phyloP scores from a whole-genome alignment of 495 filamentous ascomycete species.

The Lasiosphaeris hirsuta region DNA sequence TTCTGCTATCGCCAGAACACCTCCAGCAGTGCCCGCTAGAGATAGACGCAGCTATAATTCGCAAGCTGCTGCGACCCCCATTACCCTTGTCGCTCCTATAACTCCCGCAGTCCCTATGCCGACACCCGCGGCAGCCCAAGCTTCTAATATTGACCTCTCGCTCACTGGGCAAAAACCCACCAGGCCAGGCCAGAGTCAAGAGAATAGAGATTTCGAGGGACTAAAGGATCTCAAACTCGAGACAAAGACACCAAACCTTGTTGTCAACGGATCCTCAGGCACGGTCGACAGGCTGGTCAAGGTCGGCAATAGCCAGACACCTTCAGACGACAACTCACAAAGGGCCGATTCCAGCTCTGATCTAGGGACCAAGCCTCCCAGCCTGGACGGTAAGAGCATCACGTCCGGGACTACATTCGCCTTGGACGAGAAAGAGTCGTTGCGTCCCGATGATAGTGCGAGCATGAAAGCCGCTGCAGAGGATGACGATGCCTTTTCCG shows the following conservation, averaged over 20 bases:
- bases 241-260: constrained; percentile 41
- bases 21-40: constrained; percentile 2
- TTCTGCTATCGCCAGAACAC: constrained; percentile 26
- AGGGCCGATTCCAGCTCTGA: constrained; percentile 65
- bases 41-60: constrained; percentile 12
- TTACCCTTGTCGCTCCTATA: constrained; percentile 15
- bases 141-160: constrained; percentile 14
- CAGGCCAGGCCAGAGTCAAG: background rate
- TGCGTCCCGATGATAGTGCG: constrained; percentile 90
- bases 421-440: constrained; percentile 90
- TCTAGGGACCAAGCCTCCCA: constrained; percentile 78
- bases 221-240: constrained; percentile 37
- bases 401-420: constrained; percentile 88
- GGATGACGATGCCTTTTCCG: constrained; percentile 79
- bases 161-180: constrained; percentile 10
- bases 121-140: background rate
- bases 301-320: constrained; percentile 37
- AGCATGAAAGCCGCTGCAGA: constrained; percentile 81
- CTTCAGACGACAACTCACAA: constrained; percentile 48
- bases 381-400: constrained; percentile 86
- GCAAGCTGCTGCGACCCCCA: background rate
- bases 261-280: constrained; percentile 47
- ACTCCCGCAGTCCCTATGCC: background rate
- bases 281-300: constrained; percentile 31
- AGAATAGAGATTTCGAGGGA: constrained; percentile 34